Conservation (phyloP, 2,329 filamentous ascomycete genomes). For the Dothistroma septosporum region DNA sequence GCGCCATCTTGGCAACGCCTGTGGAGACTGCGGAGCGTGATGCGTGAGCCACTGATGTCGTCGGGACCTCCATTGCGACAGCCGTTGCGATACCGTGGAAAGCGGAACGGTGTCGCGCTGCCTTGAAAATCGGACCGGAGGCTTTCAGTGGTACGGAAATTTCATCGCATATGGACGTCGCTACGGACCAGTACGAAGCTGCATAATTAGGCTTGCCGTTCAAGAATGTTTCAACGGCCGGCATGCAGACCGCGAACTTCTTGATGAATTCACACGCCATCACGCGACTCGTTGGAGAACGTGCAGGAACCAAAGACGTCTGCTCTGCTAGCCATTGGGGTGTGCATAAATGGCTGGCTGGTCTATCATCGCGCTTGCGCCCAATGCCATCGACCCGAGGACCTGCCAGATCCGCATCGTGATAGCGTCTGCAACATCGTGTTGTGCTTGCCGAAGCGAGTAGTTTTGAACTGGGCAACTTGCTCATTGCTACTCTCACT, state of each 20-base stretch:
- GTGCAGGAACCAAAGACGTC: too few relatives aligned
- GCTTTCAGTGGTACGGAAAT: background rate
- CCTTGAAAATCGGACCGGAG: background rate
- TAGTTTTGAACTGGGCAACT: background rate
- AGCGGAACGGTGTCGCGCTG: background rate
- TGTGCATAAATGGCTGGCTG: background rate
- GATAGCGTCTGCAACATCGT: background rate
- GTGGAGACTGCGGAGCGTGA: too few relatives aligned
- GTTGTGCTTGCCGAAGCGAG: background rate
- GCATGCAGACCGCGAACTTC: background rate
- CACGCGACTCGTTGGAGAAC: too few relatives aligned
- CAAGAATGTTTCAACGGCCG: background rate
- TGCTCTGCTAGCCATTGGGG: background rate
- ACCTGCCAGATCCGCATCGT: background rate
- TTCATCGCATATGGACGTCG: background rate
- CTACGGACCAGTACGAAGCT: background rate
- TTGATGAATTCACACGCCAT: too few relatives aligned
- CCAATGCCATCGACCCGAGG: background rate
- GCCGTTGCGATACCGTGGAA: background rate
- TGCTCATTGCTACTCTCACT: background rate
- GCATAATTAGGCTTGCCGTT: background rate
- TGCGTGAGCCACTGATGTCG: background rate
- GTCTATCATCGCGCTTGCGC: background rate
- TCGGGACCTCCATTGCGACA: background rate
- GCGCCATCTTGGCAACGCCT: too few relatives aligned